Evolutionary conservation across 1,284 basidiomycete genomes (phyloP).

Genomic region (Ceratobasidium theobromae): DNA sequence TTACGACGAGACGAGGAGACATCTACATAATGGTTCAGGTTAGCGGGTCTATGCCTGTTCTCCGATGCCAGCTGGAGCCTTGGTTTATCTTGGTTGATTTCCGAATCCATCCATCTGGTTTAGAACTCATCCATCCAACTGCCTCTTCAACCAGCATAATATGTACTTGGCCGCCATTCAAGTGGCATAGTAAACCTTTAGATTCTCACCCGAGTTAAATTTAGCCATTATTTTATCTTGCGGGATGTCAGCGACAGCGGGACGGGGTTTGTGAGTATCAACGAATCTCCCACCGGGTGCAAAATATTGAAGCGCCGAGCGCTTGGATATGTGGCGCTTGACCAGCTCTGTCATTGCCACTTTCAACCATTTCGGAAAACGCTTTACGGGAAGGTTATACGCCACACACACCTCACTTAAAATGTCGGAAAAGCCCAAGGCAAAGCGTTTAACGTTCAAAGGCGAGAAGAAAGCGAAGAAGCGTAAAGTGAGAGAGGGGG

Average conservation of each 20-base stretch:
- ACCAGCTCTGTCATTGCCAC: neutral
- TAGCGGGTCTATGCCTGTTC: conserved; percentile 43
- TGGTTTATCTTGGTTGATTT: conserved; percentile 38
- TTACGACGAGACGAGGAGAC: conserved; percentile 91
- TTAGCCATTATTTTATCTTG: conserved; percentile 35
- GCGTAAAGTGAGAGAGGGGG: conserved; percentile 63
- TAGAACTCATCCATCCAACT: conserved; percentile 46
- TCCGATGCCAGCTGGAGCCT: conserved; percentile 74
- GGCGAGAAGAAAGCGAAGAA: conserved; percentile 83
- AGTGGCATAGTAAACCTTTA: neutral
- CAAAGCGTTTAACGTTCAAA: conserved; percentile 80
- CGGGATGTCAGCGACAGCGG: conserved; percentile 21
- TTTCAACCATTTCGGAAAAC: neutral
- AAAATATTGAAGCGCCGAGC: conserved; percentile 23
- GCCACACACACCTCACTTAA: neutral
- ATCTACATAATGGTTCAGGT: conserved; percentile 50
- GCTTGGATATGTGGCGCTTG: neutral
- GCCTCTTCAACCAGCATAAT: neutral
- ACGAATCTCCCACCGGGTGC: conserved; percentile 31
- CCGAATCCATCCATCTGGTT: conserved; percentile 47
- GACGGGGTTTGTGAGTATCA: conserved; percentile 33
- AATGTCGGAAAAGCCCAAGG: conserved; percentile 58
- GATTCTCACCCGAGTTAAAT: conserved; percentile 36
- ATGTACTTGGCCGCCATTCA: neutral
- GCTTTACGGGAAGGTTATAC: neutral